A percentile compares a stretch with the other conserved stretches of the same genome.
Evolutionary conservation across 805 yeast species (phyloP).

Genomic region (Spencermartinsiella europaea): DNA sequence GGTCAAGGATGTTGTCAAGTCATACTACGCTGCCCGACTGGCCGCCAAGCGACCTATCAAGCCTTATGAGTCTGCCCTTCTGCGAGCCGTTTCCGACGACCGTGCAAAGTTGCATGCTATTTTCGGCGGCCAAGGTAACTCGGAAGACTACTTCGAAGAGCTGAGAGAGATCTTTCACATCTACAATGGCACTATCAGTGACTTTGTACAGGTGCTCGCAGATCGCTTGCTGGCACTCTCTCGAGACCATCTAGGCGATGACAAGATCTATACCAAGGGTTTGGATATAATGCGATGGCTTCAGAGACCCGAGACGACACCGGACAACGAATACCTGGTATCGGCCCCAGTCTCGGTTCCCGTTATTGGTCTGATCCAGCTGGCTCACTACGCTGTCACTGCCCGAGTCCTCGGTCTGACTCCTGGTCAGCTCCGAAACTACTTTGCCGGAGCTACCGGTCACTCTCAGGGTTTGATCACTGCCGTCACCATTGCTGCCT

Average conservation of each 20-base stretch:
- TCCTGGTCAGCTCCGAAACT: slow-evolving; percentile 79
- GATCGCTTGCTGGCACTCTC: slow-evolving; percentile 62
- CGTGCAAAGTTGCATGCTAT: slow-evolving; percentile 70
- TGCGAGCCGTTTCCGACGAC: slow-evolving; percentile 54
- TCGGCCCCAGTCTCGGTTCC: slow-evolving; percentile 96
- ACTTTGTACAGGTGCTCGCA: slow-evolving; percentile 67
- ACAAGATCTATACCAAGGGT: slow-evolving; percentile 90
- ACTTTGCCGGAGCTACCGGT: slow-evolving; percentile 45
- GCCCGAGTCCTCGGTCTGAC: slow-evolving; percentile 77
- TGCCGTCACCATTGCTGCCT: slow-evolving; percentile 81
- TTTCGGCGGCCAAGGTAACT: slow-evolving; percentile 99
- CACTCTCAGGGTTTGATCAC: slow-evolving; percentile 64
- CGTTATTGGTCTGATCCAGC: slow-evolving; percentile 91
- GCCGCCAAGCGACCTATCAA: slow-evolving; percentile 46
- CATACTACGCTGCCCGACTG: slow-evolving; percentile 63
- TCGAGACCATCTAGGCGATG: slow-evolving; percentile 66
- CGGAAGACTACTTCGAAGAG: slow-evolving; percentile 96
- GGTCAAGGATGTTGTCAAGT: slow-evolving; percentile 67
- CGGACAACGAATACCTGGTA: slow-evolving; percentile 80
- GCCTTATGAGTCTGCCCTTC: slow-evolving; percentile 52
- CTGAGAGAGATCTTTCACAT: slow-evolving; percentile 75
- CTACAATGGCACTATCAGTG: slow-evolving; percentile 69
- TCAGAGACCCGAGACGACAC: slow-evolving; percentile 75
- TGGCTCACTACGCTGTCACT: slow-evolving; percentile 87
- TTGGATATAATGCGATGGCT: slow-evolving; percentile 87